A percentile compares a stretch with the other conserved stretches of the same genome.
Conservation (phyloP, 176 grass and related monocot species). For the Olyra latifolia region DNA sequence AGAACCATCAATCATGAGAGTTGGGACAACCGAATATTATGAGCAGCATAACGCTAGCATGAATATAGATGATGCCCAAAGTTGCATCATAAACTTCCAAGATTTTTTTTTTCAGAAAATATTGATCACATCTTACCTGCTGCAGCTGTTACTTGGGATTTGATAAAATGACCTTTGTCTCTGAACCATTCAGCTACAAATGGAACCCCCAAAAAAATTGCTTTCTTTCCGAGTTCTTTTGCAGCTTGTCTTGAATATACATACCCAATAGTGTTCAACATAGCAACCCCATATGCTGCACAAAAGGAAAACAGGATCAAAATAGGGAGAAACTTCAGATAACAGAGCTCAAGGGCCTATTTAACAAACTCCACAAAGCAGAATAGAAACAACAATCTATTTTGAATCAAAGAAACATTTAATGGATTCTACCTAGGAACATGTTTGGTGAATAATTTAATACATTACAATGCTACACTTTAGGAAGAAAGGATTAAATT, state of each 20-base stretch:
- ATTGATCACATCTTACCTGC: constrained; percentile 47
- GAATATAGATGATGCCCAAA: constrained; percentile 7
- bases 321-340: constrained; percentile 34
- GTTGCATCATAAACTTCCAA: neutral
- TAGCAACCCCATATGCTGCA: constrained; percentile 88
- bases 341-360: constrained; percentile 9
- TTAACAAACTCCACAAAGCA: constrained; percentile 4
- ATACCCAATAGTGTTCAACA: constrained; percentile 97
- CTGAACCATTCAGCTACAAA: constrained; percentile 99
- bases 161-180: constrained; percentile 98
- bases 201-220: constrained; percentile 84
- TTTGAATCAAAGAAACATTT: neutral
- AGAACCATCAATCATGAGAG: constrained; percentile 38
- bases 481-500: neutral
- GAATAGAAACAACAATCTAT: constrained; percentile 15
- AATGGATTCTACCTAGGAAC: neutral
- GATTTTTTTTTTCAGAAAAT: neutral
- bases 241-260: constrained; percentile 95
- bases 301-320: constrained; percentile 37
- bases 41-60: constrained; percentile 13
- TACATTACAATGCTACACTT: constrained; percentile 12
- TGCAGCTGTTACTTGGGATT: constrained; percentile 96
- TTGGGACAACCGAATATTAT: constrained; percentile 27
- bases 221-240: constrained; percentile 95
- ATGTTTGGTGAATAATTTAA: constrained; percentile 16